Conservation (phyloP, 192 early-diverging fungal genomes). For the Paraglomus brasilianum region DNA sequence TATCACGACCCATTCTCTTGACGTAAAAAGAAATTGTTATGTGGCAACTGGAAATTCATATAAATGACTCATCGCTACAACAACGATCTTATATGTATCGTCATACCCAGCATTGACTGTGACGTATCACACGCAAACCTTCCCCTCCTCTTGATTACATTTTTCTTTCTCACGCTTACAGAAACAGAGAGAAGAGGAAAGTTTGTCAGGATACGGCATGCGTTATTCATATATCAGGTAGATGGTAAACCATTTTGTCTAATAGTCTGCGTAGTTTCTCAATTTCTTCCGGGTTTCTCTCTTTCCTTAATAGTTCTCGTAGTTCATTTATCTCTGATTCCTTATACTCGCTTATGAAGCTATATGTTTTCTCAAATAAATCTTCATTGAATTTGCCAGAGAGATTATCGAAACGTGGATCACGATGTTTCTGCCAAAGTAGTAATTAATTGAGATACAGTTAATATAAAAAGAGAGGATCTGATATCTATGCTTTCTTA, state of each 20-base stretch:
- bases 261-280: slow-evolving; percentile 60
- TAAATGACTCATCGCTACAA: too few species aligned
- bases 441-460: neutral
- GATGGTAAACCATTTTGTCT: slow-evolving; percentile 59
- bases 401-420: slow-evolving; percentile 91
- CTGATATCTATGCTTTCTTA: slow-evolving; percentile 36
- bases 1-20: too few species aligned
- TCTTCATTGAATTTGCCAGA: slow-evolving; percentile 90
- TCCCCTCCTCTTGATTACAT: slow-evolving; percentile 32
- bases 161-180: neutral
- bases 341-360: slow-evolving; percentile 81
- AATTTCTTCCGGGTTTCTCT: slow-evolving; percentile 61
- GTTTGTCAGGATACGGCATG: neutral
- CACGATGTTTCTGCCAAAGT: slow-evolving; percentile 68
- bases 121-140: slow-evolving; percentile 30
- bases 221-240: neutral
- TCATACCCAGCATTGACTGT: neutral
- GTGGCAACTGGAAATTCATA: too few species aligned
- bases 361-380: slow-evolving; percentile 89
- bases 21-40: too few species aligned
- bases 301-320: slow-evolving; percentile 60
- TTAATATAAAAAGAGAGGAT: neutral
- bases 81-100: too few species aligned
- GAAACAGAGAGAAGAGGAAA: slow-evolving; percentile 1
- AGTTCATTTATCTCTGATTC: slow-evolving; percentile 72